Evolutionary conservation across 495 filamentous ascomycete species (phyloP), one percentile per base, ranked within the genome.

Genomic region (Tuber melanosporum): DNA sequence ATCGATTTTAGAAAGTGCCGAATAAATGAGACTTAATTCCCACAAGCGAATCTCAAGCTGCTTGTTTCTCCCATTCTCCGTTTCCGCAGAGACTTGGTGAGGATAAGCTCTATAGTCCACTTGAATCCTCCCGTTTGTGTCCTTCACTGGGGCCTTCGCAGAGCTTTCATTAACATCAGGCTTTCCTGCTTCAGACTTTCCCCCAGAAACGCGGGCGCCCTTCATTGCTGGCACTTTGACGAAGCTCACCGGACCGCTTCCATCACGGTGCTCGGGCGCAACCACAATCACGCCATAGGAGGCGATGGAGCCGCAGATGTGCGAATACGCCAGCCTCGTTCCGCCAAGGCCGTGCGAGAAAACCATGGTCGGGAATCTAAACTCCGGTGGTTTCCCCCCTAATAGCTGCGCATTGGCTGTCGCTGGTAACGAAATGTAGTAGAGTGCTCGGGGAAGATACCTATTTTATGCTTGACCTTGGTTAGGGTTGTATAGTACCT

Each of bases 311-410:
- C 91, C 91, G 36, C 86, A 88, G 15, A 94, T 77, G 80, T 93
- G 88, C 49, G 91, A 93, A 84, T 94, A 95, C 39, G 92, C 87
- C 72, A 93, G 93, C 46, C 91, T 85, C 62, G 87, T 89, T 26
- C 92, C 92, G 6, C 91, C 93, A 3, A 94, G 86, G 5, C 92
- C 92, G 82, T 95, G 92, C 15, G 92, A 93, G 84, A 95, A 94
- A 46, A 95, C 86, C 85, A 92, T 88, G 0, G 92, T 91, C 1
- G 92, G 92, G 90, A 92, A 93, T 85, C 88, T 85, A 36, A 83
- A 79, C 72, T 85, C 80, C 2, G 71, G 41, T 15, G 8, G 32
- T 7, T 73, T 77, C 22, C 75, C 74, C 3, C 84, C 79, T 26
- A 85, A 73, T 22, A 83, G 36, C 20, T 81, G 72, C 22, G 77